Percentiles rank a stretch among this genome's conserved stretches.
These are phyloP conservation scores for Tillandsia leiboldiana DNA, from an alignment of 176 grass and related monocot species.

Conservation along the genomic window DNA sequence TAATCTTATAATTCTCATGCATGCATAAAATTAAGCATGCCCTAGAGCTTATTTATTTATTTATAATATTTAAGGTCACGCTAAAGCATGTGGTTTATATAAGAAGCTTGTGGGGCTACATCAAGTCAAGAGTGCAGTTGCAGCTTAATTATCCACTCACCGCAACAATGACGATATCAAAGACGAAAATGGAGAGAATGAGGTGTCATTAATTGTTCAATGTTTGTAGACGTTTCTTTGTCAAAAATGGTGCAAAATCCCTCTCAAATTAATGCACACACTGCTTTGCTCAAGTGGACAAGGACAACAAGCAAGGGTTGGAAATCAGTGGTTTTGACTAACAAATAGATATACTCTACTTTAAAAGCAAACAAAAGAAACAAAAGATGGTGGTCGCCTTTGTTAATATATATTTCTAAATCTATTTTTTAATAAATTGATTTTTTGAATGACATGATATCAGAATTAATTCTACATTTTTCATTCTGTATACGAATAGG, in stretches of 20 bases:
- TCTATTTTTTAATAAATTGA: no score
- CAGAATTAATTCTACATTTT: no score
- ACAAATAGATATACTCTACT: no score
- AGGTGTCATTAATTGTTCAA: conserved; percentile 6
- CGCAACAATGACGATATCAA: conserved; percentile 6
- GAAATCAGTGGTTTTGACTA: no score
- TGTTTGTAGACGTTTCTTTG: neutral
- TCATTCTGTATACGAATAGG: no score
- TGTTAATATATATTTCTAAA: no score
- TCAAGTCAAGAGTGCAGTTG: conserved; percentile 39
- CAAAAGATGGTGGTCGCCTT: no score
- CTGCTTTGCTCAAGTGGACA: neutral
- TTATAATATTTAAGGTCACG: neutral
- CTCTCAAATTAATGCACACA: neutral
- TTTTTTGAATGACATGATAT: no score
- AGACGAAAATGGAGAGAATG: neutral
- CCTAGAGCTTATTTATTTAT: no score
- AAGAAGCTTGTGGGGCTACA: conserved; percentile 23
- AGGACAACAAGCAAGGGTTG: no score
- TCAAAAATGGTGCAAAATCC: neutral
- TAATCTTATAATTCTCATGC: neutral
- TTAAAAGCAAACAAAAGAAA: no score
- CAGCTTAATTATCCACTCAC: conserved; percentile 20
- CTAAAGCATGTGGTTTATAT: conserved; percentile 22
- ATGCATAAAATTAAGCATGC: neutral